Percentiles rank a stretch among this genome's conserved stretches.
These are phyloP conservation scores for Phytophthora nicotianae DNA, from an alignment of 352 stramenopile genomes.

Conservation along the genomic window DNA sequence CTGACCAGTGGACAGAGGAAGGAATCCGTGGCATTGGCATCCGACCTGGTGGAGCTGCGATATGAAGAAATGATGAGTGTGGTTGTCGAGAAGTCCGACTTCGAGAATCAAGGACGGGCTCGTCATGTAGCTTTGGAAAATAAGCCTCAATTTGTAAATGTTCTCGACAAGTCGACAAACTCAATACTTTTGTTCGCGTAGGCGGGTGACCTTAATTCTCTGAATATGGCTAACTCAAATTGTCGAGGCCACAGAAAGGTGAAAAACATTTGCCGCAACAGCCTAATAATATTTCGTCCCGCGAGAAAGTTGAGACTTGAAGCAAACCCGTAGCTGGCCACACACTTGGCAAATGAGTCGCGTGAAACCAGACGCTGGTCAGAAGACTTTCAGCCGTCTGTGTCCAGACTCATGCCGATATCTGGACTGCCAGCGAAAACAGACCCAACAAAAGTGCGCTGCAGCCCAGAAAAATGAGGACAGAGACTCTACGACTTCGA, in stretches of 20 bases:
- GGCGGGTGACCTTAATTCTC: slow-evolving; percentile 5
- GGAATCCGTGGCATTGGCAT: not conserved
- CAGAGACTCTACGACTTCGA: slow-evolving; percentile 17
- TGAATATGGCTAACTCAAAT: slow-evolving; percentile 21
- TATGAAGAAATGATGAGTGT: slow-evolving; percentile 21
- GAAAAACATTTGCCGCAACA: not conserved
- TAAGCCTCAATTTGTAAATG: no score
- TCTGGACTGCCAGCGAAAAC: slow-evolving; percentile 22
- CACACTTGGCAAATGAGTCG: slow-evolving; percentile 37
- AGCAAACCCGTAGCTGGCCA: slow-evolving; percentile 24
- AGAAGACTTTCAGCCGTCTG: slow-evolving; percentile 27
- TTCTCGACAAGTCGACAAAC: slow-evolving; percentile 15
- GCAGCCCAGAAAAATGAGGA: slow-evolving; percentile 14
- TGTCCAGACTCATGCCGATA: slow-evolving; percentile 30
- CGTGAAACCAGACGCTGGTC: slow-evolving; percentile 32
- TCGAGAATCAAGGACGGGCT: not conserved
- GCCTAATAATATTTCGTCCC: not conserved
- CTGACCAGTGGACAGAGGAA: slow-evolving; percentile 34
- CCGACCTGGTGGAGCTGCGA: not conserved
- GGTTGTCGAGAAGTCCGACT: not conserved
- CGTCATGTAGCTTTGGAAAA: no score
- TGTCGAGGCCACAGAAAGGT: slow-evolving; percentile 8
- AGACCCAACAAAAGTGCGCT: slow-evolving; percentile 20
- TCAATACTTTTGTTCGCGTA: slow-evolving; percentile 17
- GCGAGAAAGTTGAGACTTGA: slow-evolving; percentile 8